phyloP scores from a whole-genome alignment of 176 grass and related monocot genomes.

The Alloteropsis semialata region DNA sequence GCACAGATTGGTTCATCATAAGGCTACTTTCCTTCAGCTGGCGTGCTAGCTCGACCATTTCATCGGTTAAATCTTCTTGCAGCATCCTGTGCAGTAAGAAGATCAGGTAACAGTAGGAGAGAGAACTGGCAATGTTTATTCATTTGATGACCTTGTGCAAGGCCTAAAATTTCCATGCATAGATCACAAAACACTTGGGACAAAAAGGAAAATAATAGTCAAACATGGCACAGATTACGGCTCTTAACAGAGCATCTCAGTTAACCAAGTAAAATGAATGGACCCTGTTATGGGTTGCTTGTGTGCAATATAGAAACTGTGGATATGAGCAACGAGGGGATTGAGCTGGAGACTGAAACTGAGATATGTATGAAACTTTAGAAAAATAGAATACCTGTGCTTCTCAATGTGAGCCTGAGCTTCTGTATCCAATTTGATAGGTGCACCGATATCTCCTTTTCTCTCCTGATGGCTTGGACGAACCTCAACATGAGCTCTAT shows the following conservation, averaged over 20 bases:
- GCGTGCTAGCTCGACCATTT: slow-evolving; percentile 81
- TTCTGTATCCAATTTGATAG: slow-evolving; percentile 80
- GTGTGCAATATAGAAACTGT: neutral
- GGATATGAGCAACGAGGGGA: neutral
- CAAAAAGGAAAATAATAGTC: neutral
- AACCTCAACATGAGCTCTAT: slow-evolving; percentile 48
- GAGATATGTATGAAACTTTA: neutral
- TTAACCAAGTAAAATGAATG: neutral
- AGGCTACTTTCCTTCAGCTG: slow-evolving; percentile 85
- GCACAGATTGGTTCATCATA: slow-evolving; percentile 78
- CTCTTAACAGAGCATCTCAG: neutral
- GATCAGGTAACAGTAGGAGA: neutral
- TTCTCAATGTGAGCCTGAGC: slow-evolving; percentile 78
- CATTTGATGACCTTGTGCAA: neutral
- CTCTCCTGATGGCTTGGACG: slow-evolving; percentile 39
- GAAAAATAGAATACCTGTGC: slow-evolving; percentile 55
- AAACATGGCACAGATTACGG: neutral
- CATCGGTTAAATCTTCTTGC: slow-evolving; percentile 93
- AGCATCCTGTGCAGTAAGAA: slow-evolving; percentile 55
- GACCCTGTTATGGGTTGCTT: neutral
- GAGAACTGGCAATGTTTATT: neutral
- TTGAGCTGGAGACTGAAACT: neutral
- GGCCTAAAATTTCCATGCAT: neutral
- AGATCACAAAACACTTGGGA: neutral
- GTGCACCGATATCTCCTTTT: slow-evolving; percentile 49